These are phyloP conservation scores for Eutrema yunnanense DNA, from an alignment of 345 rosid genomes.

Conservation along the genomic window DNA sequence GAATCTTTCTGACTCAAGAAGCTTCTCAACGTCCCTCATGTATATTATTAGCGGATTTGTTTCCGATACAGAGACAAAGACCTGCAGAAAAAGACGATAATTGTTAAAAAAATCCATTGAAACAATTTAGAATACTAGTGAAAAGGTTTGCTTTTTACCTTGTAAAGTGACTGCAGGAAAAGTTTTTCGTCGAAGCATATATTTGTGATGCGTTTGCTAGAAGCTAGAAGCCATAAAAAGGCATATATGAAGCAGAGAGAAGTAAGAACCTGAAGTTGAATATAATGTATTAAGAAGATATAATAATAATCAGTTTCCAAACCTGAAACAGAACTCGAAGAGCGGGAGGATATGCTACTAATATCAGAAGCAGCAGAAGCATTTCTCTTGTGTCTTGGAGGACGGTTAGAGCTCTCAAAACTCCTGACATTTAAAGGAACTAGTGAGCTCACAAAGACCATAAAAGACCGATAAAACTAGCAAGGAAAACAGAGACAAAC, in stretches of 20 bases:
- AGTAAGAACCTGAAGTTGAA: background rate
- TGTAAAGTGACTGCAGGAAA: conserved; percentile 77
- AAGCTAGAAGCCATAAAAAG: conserved; percentile 34
- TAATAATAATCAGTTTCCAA: background rate
- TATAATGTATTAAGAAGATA: background rate
- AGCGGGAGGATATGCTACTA: conserved; percentile 45
- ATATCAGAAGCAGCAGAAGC: conserved; percentile 65
- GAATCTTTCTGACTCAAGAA: conserved; percentile 67
- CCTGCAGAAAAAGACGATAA: conserved; percentile 37
- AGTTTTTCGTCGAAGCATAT: conserved; percentile 81
- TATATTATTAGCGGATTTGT: conserved; percentile 58
- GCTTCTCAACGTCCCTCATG: conserved; percentile 74
- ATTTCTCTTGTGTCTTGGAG: conserved; percentile 56
- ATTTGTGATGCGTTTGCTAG: conserved; percentile 45
- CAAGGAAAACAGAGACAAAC: conserved; percentile 27
- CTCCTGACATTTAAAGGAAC: conserved; percentile 37
- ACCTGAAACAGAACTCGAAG: conserved; percentile 44
- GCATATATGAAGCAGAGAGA: background rate
- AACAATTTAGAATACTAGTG: background rate
- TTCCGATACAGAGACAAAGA: conserved; percentile 62
- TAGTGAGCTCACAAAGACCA: background rate
- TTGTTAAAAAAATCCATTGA: background rate
- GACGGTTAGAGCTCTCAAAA: conserved; percentile 40
- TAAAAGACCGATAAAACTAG: background rate
- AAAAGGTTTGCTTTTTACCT: conserved; percentile 42